A percentile compares a stretch with the other conserved stretches of the same genome.
These are phyloP conservation scores for Lipomyces sp. DNA, from an alignment of 805 yeast species.

Conservation along the genomic window DNA sequence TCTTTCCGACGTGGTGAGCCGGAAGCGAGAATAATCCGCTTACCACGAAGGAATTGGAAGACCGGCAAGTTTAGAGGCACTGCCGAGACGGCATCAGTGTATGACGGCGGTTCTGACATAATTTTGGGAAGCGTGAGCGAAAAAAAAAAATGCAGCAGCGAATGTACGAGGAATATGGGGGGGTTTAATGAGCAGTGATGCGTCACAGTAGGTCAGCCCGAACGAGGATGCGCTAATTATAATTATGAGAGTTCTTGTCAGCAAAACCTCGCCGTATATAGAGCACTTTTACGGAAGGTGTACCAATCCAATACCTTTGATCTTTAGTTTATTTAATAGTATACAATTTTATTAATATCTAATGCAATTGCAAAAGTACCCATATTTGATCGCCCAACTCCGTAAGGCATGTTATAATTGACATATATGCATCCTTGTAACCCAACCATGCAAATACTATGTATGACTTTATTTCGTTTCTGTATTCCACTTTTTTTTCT, in stretches of 20 bases:
- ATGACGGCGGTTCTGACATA: conserved; percentile 20
- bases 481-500: conserved; percentile 17
- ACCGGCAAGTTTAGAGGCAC: conserved; percentile 29
- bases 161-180: background rate
- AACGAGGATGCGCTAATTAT: too few relatives aligned
- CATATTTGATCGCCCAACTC: background rate
- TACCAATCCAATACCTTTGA: too few relatives aligned
- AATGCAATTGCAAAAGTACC: too few relatives aligned
- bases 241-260: too few relatives aligned
- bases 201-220: too few relatives aligned
- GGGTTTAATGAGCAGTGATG: too few relatives aligned
- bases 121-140: background rate
- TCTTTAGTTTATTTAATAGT: too few relatives aligned
- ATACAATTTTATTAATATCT: too few relatives aligned
- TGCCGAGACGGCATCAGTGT: conserved; percentile 11
- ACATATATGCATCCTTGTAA: background rate
- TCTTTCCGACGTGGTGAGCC: conserved; percentile 81
- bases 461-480: background rate
- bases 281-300: too few relatives aligned
- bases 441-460: background rate
- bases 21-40: conserved; percentile 70
- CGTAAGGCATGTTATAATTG: background rate
- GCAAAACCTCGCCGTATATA: too few relatives aligned
- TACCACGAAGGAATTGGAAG: conserved; percentile 33
- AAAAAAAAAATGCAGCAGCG: background rate